These are phyloP conservation scores for Capronia epimyces DNA, from an alignment of 2,329 filamentous ascomycete species.

Conservation along the genomic window DNA sequence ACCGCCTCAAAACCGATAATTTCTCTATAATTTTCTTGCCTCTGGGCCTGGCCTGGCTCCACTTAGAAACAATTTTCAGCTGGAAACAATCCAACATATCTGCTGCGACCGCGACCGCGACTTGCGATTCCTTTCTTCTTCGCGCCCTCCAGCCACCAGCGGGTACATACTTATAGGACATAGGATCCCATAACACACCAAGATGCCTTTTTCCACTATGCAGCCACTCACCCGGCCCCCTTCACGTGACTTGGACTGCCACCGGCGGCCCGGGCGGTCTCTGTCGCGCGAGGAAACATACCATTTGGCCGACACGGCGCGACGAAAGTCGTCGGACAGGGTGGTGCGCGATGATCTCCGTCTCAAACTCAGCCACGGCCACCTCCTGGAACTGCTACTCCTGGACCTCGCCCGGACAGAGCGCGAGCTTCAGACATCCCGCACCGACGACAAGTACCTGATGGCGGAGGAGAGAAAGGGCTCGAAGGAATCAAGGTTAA, in stretches of 20 bases:
- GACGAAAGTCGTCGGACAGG: slow-evolving; percentile 25
- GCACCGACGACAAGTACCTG: slow-evolving; percentile 25
- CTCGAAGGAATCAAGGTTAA: not conserved
- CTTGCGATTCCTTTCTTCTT: too few relatives aligned
- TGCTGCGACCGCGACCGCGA: too few relatives aligned
- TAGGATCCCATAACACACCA: too few relatives aligned
- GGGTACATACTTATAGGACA: too few relatives aligned
- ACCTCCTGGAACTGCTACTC: slow-evolving; percentile 25
- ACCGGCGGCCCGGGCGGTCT: slow-evolving; percentile 3
- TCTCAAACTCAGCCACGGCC: slow-evolving; percentile 27
- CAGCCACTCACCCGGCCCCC: slow-evolving; percentile 21
- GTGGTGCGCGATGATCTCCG: slow-evolving; percentile 23
- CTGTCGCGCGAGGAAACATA: slow-evolving; percentile 28
- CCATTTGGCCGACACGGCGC: slow-evolving; percentile 24
- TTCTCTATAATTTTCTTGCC: not conserved
- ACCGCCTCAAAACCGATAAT: not conserved
- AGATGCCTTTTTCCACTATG: slow-evolving; percentile 24
- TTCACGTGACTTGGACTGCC: slow-evolving; percentile 19
- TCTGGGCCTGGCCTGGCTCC: not conserved
- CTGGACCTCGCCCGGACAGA: slow-evolving; percentile 26
- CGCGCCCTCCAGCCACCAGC: too few relatives aligned
- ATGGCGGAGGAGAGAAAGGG: slow-evolving; percentile 15
- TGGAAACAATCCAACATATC: not conserved
- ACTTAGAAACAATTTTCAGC: not conserved
- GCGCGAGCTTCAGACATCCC: slow-evolving; percentile 27